Percentiles rank a stretch among this genome's conserved stretches.
Conservation (phyloP, 2,329 filamentous ascomycete genomes). For the Byssoonygena ceratinophila region DNA sequence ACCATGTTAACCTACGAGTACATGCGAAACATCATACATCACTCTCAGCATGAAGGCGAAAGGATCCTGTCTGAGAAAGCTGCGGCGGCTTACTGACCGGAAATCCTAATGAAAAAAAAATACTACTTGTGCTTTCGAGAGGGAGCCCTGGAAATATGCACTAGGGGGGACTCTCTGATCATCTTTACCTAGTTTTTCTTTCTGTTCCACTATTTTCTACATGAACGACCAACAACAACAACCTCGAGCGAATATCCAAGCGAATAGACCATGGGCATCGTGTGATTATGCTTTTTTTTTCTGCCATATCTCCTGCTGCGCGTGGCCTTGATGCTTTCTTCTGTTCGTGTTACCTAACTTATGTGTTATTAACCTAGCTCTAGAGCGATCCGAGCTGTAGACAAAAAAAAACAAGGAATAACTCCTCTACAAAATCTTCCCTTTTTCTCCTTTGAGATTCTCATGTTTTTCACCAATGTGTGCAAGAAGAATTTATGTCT, state of each 20-base stretch:
- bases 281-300: not conserved
- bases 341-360: too few species aligned
- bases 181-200: not conserved
- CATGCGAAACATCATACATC: constrained; percentile 45
- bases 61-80: not conserved
- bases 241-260: constrained; percentile 6
- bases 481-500: not conserved
- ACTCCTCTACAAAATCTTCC: not conserved
- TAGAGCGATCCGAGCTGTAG: not conserved
- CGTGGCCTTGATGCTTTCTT: not conserved
- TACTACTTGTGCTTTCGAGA: too few species aligned
- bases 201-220: not conserved
- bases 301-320: not conserved
- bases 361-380: not conserved
- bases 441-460: not conserved
- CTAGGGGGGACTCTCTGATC: not conserved
- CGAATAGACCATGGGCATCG: constrained; percentile 7
- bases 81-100: not conserved
- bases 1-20: constrained; percentile 97
- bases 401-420: constrained; percentile 1
- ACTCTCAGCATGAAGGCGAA: constrained; percentile 44
- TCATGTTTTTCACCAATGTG: too few species aligned
- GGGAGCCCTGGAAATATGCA: constrained; percentile 6
- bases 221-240: constrained; percentile 1
- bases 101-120: too few species aligned